phyloP scores from a whole-genome alignment of 768 basidiomycete species.

The Asterophora parasitica region DNA sequence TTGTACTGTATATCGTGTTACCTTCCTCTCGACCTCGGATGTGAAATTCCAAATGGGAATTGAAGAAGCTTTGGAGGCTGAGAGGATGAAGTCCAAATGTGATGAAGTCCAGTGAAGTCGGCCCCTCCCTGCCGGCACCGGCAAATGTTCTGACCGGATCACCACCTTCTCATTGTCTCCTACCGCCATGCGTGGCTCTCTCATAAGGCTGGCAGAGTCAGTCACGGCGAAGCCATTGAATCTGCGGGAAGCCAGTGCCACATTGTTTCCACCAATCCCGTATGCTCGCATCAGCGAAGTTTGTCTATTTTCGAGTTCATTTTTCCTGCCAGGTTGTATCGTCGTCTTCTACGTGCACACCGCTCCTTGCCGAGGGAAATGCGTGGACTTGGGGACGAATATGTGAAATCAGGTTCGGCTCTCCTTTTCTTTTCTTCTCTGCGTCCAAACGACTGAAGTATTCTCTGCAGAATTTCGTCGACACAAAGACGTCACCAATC shows the following conservation, averaged over 20 bases:
- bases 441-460: neutral
- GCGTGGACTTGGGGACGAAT: slow-evolving; percentile 80
- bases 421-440: neutral
- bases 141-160: too few species aligned
- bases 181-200: slow-evolving; percentile 34
- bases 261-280: slow-evolving; percentile 83
- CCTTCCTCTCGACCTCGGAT: neutral
- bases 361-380: slow-evolving; percentile 68
- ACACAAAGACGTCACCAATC: slow-evolving; percentile 76
- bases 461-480: slow-evolving; percentile 73
- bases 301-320: neutral
- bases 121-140: neutral
- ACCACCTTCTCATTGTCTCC: neutral
- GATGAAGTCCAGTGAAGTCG: too few species aligned
- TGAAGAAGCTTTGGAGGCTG: too few species aligned
- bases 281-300: slow-evolving; percentile 32
- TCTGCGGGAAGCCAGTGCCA: slow-evolving; percentile 55
- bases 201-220: slow-evolving; percentile 50
- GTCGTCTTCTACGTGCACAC: slow-evolving; percentile 77
- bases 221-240: slow-evolving; percentile 54
- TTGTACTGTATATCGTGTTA: neutral
- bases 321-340: slow-evolving; percentile 56
- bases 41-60: too few species aligned
- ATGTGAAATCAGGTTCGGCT: slow-evolving; percentile 69
- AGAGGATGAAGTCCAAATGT: too few species aligned